These are phyloP conservation scores for Cryphonectria japonica DNA, from an alignment of 2,329 filamentous ascomycete species.

Conservation along the genomic window DNA sequence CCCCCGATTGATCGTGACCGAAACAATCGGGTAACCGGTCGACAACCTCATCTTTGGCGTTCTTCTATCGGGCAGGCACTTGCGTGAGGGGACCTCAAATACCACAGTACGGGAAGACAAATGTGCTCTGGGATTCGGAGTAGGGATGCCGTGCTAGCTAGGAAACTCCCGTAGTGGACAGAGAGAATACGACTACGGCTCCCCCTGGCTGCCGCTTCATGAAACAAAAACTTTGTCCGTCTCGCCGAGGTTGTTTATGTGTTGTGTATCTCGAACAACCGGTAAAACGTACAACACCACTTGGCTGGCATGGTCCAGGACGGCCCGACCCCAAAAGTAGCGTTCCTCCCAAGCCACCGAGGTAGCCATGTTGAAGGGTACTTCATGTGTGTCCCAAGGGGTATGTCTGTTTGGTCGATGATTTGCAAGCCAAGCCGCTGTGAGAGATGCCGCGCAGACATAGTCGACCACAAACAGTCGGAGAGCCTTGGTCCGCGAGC, in stretches of 20 bases:
- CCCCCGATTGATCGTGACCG: constrained; percentile 31
- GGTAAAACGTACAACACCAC: not conserved
- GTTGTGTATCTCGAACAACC: not conserved
- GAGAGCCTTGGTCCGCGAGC: not conserved
- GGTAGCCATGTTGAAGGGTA: not conserved
- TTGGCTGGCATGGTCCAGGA: not conserved
- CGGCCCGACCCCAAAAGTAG: not conserved
- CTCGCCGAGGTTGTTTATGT: too few relatives aligned
- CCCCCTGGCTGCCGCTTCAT: constrained; percentile 25
- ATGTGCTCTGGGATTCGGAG: constrained; percentile 22
- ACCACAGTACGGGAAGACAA: constrained; percentile 16
- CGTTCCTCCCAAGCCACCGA: not conserved
- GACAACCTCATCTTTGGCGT: constrained; percentile 29
- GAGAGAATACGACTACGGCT: constrained; percentile 28
- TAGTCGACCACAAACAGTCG: not conserved
- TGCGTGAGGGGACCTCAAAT: constrained; percentile 25
- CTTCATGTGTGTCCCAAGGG: not conserved
- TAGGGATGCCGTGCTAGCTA: constrained; percentile 30
- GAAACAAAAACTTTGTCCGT: constrained; percentile 1
- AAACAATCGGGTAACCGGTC: constrained; percentile 28
- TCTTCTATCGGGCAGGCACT: constrained; percentile 29
- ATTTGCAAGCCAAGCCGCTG: not conserved
- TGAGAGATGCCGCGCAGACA: not conserved
- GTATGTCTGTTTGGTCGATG: not conserved
- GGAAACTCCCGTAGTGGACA: constrained; percentile 25